Percentiles rank a stretch among this genome's conserved stretches.
phyloP scores from a whole-genome alignment of 345 rosid genomes.

The Populus euphratica region DNA sequence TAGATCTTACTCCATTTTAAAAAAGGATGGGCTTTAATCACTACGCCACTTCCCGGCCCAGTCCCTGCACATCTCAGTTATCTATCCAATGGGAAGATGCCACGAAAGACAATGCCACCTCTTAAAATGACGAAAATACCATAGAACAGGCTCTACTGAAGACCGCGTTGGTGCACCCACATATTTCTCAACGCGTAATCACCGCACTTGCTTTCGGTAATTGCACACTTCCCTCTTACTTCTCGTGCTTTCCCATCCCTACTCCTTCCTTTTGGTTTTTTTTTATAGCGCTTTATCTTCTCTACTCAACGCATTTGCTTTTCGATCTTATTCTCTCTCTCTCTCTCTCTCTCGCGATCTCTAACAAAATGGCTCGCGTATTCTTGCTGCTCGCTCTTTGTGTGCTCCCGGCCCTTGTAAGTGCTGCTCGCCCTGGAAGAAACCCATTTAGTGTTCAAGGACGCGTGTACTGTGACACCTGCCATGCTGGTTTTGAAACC shows the following conservation, averaged over 20 bases:
- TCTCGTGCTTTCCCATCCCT: neutral
- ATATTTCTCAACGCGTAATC: conserved; percentile 25
- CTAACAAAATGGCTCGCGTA: conserved; percentile 42
- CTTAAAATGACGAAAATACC: neutral
- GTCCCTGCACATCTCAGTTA: no score
- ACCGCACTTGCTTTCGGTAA: neutral
- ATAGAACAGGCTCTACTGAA: neutral
- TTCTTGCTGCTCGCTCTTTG: conserved; percentile 47
- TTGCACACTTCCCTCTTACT: neutral
- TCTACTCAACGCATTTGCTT: neutral
- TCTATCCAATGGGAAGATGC: neutral
- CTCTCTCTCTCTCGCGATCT: neutral
- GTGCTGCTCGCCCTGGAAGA: conserved; percentile 29
- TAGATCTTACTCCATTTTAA: conserved; percentile 1
- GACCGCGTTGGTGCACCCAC: neutral
- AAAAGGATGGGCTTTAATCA: neutral
- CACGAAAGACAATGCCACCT: neutral
- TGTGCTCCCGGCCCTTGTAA: conserved; percentile 47
- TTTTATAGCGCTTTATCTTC: neutral
- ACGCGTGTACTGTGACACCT: conserved; percentile 69
- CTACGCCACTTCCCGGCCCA: neutral
- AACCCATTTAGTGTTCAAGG: conserved; percentile 56
- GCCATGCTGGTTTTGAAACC: conserved; percentile 87
- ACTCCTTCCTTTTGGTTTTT: neutral
- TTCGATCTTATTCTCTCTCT: neutral